phyloP scores from a whole-genome alignment of 805 yeast genomes.

The Kluyveromyces aestuarii region DNA sequence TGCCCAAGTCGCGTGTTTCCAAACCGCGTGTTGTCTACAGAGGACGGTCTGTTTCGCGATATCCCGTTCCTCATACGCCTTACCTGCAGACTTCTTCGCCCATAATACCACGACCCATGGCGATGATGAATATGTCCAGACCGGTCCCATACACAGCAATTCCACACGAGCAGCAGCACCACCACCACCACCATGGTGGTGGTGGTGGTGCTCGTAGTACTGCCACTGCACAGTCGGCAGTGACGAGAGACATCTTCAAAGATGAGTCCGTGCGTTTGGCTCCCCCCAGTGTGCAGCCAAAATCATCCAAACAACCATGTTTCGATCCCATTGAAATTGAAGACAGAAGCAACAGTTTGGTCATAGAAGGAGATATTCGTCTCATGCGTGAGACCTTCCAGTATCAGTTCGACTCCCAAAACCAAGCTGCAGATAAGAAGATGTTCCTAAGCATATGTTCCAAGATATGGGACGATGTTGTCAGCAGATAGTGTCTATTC shows the following conservation, averaged over 20 bases:
- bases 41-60: neutral
- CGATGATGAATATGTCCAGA: neutral
- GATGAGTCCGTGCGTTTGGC: slow-evolving; percentile 6
- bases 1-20: neutral
- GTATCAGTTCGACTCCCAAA: slow-evolving; percentile 17
- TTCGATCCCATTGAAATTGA: slow-evolving; percentile 1
- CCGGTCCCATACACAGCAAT: neutral
- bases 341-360: slow-evolving; percentile 1
- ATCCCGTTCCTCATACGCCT: neutral
- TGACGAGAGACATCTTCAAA: slow-evolving; percentile 5
- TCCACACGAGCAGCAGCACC: neutral
- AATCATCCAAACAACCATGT: slow-evolving; percentile 6
- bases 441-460: slow-evolving; percentile 27
- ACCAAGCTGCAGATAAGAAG: slow-evolving; percentile 20
- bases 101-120: neutral
- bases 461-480: slow-evolving; percentile 26
- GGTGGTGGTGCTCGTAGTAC: neutral
- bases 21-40: slow-evolving; percentile 1
- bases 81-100: neutral
- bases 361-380: slow-evolving; percentile 20
- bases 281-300: slow-evolving; percentile 6
- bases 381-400: slow-evolving; percentile 19
- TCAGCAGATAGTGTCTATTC: neutral
- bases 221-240: neutral
- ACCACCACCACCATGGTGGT: no score